phyloP scores from a whole-genome alignment of 2,329 filamentous ascomycete genomes.

The Phaeosphaeriaceae sp. region DNA sequence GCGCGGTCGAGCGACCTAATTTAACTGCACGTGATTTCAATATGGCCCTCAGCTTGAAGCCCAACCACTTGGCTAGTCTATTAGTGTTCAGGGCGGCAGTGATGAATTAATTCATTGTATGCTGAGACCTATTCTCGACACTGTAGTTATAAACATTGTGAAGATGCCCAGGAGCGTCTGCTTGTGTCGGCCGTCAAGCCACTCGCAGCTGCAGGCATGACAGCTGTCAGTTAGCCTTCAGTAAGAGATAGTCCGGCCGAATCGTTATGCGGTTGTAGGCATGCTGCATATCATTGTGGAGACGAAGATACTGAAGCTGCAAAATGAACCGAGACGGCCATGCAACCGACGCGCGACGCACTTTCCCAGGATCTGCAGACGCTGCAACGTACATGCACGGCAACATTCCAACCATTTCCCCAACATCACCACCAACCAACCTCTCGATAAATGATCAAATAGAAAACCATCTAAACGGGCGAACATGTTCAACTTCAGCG shows the following conservation, averaged over 20 bases:
- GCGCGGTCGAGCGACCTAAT: not conserved
- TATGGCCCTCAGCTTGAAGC: too few relatives aligned
- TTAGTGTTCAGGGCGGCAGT: not conserved
- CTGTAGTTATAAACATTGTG: too few relatives aligned
- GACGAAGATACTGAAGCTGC: constrained; percentile 16
- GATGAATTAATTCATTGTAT: not conserved
- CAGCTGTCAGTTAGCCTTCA: constrained; percentile 8
- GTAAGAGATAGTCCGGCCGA: not conserved
- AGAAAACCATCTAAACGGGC: constrained; percentile 4
- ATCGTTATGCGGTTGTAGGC: not conserved
- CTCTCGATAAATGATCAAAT: constrained; percentile 3
- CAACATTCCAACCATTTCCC: constrained; percentile 4
- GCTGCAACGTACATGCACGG: constrained; percentile 3
- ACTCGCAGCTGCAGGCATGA: not conserved
- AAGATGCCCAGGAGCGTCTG: not conserved
- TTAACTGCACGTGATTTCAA: constrained; percentile 5
- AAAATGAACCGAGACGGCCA: constrained; percentile 16
- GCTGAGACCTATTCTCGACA: too few relatives aligned
- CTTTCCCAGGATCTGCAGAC: constrained; percentile 15
- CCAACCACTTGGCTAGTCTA: not conserved
- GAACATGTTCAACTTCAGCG: constrained; percentile 47
- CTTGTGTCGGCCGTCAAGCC: constrained; percentile 3
- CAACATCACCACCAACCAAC: constrained; percentile 5
- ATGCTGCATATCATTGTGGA: not conserved
- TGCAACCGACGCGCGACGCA: constrained; percentile 5